A percentile compares a stretch with the other conserved stretches of the same genome.
Conservation (phyloP, 1,139 yeast species). For the Wickerhamomyces sp. region DNA sequence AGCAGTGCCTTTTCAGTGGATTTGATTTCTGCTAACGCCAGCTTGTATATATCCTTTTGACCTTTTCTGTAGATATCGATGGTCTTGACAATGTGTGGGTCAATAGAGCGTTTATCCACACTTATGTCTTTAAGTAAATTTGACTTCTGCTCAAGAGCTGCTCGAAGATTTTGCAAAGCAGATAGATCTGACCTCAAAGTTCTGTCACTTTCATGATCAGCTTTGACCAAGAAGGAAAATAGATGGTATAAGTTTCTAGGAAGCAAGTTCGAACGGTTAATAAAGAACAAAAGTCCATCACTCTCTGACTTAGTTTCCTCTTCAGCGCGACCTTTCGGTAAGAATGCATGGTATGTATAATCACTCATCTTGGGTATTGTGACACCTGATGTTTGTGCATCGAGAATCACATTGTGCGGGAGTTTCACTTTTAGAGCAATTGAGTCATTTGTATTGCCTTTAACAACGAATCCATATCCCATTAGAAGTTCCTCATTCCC, state of each 20-base stretch:
- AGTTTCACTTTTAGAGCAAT: constrained; percentile 54
- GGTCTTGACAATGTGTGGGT: constrained; percentile 4
- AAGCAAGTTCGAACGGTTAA: constrained; percentile 19
- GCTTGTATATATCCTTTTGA: constrained; percentile 15
- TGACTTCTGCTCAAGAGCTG: constrained; percentile 19
- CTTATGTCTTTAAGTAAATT: constrained; percentile 5
- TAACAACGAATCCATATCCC: constrained; percentile 62
- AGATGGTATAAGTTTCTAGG: constrained; percentile 27
- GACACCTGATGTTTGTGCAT: constrained; percentile 21
- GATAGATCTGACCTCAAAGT: constrained; percentile 30
- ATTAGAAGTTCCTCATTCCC: constrained; percentile 67
- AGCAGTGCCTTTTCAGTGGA: constrained; percentile 16
- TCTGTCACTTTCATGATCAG: constrained; percentile 22
- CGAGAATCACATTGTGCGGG: constrained; percentile 28
- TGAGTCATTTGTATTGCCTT: constrained; percentile 48
- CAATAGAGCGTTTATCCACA: background rate
- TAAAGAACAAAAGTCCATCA: constrained; percentile 19
- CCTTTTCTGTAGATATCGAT: constrained; percentile 19
- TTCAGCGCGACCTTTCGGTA: constrained; percentile 3
- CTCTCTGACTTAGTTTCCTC: constrained; percentile 7
- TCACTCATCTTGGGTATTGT: constrained; percentile 27
- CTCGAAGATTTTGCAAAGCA: constrained; percentile 26
- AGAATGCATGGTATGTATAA: constrained; percentile 35
- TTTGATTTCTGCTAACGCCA: constrained; percentile 14
- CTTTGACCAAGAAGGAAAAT: constrained; percentile 26